Percentiles rank a stretch among this genome's conserved stretches.
These are phyloP conservation scores for Aspergillus bridgeri DNA, from an alignment of 495 filamentous ascomycete species.

Conservation along the genomic window DNA sequence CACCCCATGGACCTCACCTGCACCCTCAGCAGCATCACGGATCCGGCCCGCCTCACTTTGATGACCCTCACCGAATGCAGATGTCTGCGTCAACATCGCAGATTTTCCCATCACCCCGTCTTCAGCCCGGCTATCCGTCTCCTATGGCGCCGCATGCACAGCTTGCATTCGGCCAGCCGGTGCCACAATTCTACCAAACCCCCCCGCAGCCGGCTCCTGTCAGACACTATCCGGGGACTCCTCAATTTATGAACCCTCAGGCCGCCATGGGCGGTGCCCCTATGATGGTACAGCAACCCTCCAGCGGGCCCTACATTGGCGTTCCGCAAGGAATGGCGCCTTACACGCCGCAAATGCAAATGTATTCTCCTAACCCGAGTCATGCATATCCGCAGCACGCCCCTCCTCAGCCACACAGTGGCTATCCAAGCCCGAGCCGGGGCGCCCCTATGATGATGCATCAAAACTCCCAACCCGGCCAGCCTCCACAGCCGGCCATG, in stretches of 20 bases:
- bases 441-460: slow-evolving; percentile 83
- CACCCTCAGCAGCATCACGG: slow-evolving; percentile 63
- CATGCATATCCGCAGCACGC: slow-evolving; percentile 62
- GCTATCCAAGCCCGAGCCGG: slow-evolving; percentile 79
- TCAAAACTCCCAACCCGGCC: slow-evolving; percentile 71
- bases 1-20: slow-evolving; percentile 62
- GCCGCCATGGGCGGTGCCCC: slow-evolving; percentile 60
- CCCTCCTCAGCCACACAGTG: slow-evolving; percentile 65
- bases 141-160: slow-evolving; percentile 66
- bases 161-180: slow-evolving; percentile 67
- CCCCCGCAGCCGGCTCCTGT: slow-evolving; percentile 51
- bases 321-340: slow-evolving; percentile 55
- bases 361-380: slow-evolving; percentile 66
- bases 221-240: slow-evolving; percentile 45
- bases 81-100: slow-evolving; percentile 75
- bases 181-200: slow-evolving; percentile 67
- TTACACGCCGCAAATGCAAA: slow-evolving; percentile 65
- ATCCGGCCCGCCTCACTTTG: slow-evolving; percentile 59
- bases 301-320: slow-evolving; percentile 52
- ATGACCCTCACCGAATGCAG: slow-evolving; percentile 83
- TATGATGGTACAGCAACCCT: slow-evolving; percentile 79
- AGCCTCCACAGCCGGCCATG: slow-evolving; percentile 54
- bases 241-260: slow-evolving; percentile 64
- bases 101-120: slow-evolving; percentile 73
- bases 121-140: slow-evolving; percentile 67